These are phyloP conservation scores for Suillus tomentosus DNA, from an alignment of 768 basidiomycete species.

Conservation along the genomic window DNA sequence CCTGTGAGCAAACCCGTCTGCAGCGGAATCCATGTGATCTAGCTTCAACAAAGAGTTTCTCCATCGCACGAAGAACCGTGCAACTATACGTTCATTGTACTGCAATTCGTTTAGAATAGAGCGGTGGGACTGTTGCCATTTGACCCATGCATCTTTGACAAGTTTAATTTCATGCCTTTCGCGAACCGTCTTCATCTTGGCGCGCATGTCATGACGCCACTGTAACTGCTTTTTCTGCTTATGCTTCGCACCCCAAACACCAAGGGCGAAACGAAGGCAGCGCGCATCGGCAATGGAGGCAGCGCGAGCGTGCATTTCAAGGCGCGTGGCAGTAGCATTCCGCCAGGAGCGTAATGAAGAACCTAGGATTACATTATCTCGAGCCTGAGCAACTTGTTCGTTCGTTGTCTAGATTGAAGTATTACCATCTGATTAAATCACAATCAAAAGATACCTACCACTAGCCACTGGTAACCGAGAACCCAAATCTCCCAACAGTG, in stretches of 20 bases:
- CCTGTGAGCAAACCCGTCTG: slow-evolving; percentile 48
- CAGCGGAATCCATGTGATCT: slow-evolving; percentile 48
- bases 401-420: slow-evolving; percentile 60
- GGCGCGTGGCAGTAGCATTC: slow-evolving; percentile 36
- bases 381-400: slow-evolving; percentile 67
- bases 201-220: slow-evolving; percentile 73
- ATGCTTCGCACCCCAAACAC: slow-evolving; percentile 55
- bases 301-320: slow-evolving; percentile 45
- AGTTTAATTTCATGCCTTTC: slow-evolving; percentile 56
- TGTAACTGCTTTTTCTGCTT: slow-evolving; percentile 56
- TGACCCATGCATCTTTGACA: slow-evolving; percentile 58
- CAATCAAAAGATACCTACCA: slow-evolving; percentile 47
- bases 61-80: slow-evolving; percentile 56
- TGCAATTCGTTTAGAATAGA: slow-evolving; percentile 53
- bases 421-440: slow-evolving; percentile 20
- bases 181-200: slow-evolving; percentile 64
- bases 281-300: slow-evolving; percentile 46
- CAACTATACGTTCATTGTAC: slow-evolving; percentile 45
- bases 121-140: slow-evolving; percentile 65
- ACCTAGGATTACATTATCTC: slow-evolving; percentile 65
- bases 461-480: slow-evolving; percentile 70
- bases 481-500: slow-evolving; percentile 79
- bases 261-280: slow-evolving; percentile 43
- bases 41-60: slow-evolving; percentile 42
- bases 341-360: slow-evolving; percentile 65